Percentiles rank a stretch among this genome's conserved stretches.
These are phyloP conservation scores for Ensete glaucum DNA, from an alignment of 176 grass and related monocot genomes.

Conservation along the genomic window DNA sequence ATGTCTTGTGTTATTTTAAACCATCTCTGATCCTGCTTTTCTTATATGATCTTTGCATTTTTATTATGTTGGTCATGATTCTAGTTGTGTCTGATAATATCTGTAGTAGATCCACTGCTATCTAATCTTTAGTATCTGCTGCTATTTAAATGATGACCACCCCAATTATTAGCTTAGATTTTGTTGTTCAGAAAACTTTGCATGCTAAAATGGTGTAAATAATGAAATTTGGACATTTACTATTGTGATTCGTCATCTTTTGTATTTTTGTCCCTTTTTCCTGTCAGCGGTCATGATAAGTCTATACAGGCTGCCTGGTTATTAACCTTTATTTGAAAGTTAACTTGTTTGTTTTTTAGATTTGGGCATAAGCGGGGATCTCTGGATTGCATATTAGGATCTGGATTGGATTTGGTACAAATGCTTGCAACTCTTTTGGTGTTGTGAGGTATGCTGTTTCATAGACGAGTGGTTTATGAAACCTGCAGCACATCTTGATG, in stretches of 20 bases:
- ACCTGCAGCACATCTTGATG: slow-evolving; percentile 33
- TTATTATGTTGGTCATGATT: too few species aligned
- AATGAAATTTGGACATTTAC: background rate
- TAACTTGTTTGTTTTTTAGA: slow-evolving; percentile 50
- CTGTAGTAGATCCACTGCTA: too few species aligned
- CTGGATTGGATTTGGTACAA: slow-evolving; percentile 36
- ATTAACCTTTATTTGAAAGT: slow-evolving; percentile 42
- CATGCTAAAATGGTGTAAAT: background rate
- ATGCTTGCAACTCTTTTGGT: slow-evolving; percentile 23
- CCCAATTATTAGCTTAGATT: background rate
- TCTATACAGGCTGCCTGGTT: slow-evolving; percentile 15
- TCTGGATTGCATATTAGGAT: slow-evolving; percentile 49
- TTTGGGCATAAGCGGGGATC: slow-evolving; percentile 34
- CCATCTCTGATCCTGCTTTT: too few species aligned
- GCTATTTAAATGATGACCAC: background rate
- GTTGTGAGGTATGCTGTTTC: slow-evolving; percentile 32
- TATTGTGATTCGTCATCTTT: background rate
- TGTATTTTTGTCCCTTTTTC: slow-evolving; percentile 10
- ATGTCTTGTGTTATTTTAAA: too few species aligned
- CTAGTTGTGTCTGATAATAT: too few species aligned
- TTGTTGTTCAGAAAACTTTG: background rate
- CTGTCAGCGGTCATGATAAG: background rate
- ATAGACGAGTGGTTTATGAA: slow-evolving; percentile 34
- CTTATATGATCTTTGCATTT: too few species aligned
- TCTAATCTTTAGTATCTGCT: background rate